These are phyloP conservation scores for Ilex asprella DNA, from an alignment of 257 asterid species.

Conservation along the genomic window DNA sequence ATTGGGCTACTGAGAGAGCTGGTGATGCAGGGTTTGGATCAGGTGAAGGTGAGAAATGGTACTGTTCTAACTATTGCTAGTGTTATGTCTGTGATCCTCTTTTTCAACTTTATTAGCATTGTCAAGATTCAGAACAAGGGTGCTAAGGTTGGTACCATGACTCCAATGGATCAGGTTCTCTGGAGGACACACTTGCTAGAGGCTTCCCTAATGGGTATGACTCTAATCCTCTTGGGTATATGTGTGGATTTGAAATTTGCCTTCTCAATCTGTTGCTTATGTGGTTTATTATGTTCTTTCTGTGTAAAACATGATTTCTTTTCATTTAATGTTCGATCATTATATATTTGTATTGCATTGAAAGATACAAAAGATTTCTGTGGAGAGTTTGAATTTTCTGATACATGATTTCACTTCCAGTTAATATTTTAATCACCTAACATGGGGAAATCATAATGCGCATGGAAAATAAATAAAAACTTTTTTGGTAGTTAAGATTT, in stretches of 20 bases:
- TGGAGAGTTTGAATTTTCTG: too few relatives aligned
- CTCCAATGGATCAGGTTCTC: slow-evolving; percentile 97
- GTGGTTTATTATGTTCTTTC: neutral
- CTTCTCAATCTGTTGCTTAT: neutral
- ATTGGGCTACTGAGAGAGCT: slow-evolving; percentile 87
- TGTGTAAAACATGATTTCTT: too few relatives aligned
- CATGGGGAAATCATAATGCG: too few relatives aligned
- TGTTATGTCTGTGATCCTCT: slow-evolving; percentile 60
- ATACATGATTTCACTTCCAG: too few relatives aligned
- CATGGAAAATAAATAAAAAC: too few relatives aligned
- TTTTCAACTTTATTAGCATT: slow-evolving; percentile 71
- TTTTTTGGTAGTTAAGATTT: too few relatives aligned
- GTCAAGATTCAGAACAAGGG: slow-evolving; percentile 93
- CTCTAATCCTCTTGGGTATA: slow-evolving; percentile 1
- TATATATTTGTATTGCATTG: too few relatives aligned
- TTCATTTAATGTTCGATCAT: too few relatives aligned
- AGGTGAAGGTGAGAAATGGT: slow-evolving; percentile 76
- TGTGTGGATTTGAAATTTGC: neutral
- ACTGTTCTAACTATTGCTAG: slow-evolving; percentile 82
- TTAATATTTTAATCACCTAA: too few relatives aligned
- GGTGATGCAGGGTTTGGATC: slow-evolving; percentile 79
- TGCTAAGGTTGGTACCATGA: slow-evolving; percentile 89
- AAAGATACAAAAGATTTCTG: too few relatives aligned
- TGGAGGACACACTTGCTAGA: slow-evolving; percentile 96
- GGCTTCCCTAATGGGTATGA: slow-evolving; percentile 91